phyloP scores from a whole-genome alignment of 2,329 filamentous ascomycete species.

The Scortechinia acanthostroma region DNA sequence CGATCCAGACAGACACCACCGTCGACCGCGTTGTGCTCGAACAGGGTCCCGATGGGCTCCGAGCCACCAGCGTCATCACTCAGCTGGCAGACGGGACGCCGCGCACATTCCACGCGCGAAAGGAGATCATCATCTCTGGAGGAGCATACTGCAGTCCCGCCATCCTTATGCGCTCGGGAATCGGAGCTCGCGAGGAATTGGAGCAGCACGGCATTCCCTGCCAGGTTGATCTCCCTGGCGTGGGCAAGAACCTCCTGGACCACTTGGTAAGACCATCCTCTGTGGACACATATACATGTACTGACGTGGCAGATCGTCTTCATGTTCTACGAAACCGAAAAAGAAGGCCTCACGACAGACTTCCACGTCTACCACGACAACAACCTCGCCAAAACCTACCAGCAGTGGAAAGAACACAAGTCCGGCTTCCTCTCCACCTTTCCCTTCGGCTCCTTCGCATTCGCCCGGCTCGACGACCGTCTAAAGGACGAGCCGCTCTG shows the following conservation, averaged over 20 bases:
- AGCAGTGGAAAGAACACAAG: constrained; percentile 49
- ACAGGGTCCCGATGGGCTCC: constrained; percentile 21
- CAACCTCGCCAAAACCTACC: constrained; percentile 37
- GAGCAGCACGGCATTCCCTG: constrained; percentile 29
- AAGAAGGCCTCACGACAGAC: constrained; percentile 44
- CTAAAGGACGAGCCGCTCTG: constrained; percentile 45
- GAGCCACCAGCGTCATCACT: constrained; percentile 33
- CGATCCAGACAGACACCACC: constrained; percentile 34
- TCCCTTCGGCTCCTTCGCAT: constrained; percentile 56
- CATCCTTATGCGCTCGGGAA: constrained; percentile 42
- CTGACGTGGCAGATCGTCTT: constrained; percentile 38
- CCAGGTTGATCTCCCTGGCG: constrained; percentile 26
- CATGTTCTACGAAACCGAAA: constrained; percentile 50
- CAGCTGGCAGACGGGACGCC: constrained; percentile 29
- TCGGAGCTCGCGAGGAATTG: constrained; percentile 35
- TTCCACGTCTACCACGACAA: constrained; percentile 45
- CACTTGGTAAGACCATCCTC: background rate
- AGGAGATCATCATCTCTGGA: constrained; percentile 36
- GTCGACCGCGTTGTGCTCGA: constrained; percentile 44
- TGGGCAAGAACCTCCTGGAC: constrained; percentile 9
- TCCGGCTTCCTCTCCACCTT: constrained; percentile 50
- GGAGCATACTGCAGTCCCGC: constrained; percentile 41
- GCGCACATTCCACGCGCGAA: constrained; percentile 25
- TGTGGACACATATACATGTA: background rate
- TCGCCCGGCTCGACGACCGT: constrained; percentile 51